A percentile compares a stretch with the other conserved stretches of the same genome.
These are phyloP conservation scores for Pseudogymnoascus sp. DNA, from an alignment of 2,329 filamentous ascomycete genomes.

Conservation along the genomic window DNA sequence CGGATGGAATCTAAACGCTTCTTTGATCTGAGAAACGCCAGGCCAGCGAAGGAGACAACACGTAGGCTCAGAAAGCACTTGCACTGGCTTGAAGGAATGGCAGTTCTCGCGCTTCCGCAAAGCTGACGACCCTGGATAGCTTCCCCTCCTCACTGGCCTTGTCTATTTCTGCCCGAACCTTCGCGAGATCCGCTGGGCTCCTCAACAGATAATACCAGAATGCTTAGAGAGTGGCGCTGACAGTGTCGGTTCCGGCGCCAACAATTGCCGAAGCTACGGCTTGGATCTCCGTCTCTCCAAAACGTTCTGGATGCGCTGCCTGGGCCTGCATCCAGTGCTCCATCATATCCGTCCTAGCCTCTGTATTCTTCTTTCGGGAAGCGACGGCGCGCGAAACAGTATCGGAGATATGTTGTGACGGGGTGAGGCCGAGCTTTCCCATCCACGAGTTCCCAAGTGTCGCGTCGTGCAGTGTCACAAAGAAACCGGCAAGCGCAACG, in stretches of 20 bases:
- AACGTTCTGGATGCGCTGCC: constrained; percentile 27
- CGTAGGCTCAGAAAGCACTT: not conserved
- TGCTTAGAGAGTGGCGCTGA: constrained; percentile 28
- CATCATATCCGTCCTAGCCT: constrained; percentile 29
- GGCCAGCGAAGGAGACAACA: not conserved
- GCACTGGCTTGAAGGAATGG: constrained; percentile 31
- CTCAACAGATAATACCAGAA: constrained; percentile 31
- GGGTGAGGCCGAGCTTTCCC: constrained; percentile 28
- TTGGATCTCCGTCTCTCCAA: constrained; percentile 29
- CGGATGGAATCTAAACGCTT: constrained; percentile 30
- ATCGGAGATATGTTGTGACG: constrained; percentile 32
- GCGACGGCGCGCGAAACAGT: constrained; percentile 28
- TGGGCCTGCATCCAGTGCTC: constrained; percentile 30
- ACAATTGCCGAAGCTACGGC: constrained; percentile 29
- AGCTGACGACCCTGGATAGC: constrained; percentile 16
- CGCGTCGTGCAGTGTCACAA: constrained; percentile 28
- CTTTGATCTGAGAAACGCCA: constrained; percentile 21
- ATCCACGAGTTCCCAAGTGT: constrained; percentile 32
- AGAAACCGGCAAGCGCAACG: constrained; percentile 28
- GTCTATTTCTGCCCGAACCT: constrained; percentile 22
- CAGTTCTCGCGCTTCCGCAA: constrained; percentile 26
- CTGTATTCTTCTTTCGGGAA: constrained; percentile 26
- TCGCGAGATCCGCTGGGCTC: constrained; percentile 20
- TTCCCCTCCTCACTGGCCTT: constrained; percentile 4
- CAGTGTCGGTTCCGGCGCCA: constrained; percentile 33